phyloP scores from a whole-genome alignment of 1,139 yeast genomes.

The Wickerhamomyces sp. region DNA sequence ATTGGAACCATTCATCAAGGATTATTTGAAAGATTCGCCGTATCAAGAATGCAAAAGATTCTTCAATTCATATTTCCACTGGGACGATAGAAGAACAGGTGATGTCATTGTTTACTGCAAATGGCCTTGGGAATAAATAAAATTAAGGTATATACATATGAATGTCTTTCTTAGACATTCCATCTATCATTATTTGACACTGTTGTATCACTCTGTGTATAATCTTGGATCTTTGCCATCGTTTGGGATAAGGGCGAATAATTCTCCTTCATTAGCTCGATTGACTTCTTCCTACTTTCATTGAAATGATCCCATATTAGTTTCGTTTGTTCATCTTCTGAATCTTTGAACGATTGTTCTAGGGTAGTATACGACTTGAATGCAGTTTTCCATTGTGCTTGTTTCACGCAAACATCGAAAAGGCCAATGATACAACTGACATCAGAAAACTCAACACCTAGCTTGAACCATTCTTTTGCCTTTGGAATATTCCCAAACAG shows the following conservation, averaged over 20 bases:
- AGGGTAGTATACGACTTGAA: conserved; percentile 21
- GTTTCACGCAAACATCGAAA: conserved; percentile 45
- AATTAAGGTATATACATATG: conserved; percentile 1
- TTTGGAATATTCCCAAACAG: conserved; percentile 49
- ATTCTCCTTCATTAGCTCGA: conserved; percentile 13
- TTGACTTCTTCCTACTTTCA: conserved; percentile 12
- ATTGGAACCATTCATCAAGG: conserved; percentile 40
- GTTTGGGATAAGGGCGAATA: conserved; percentile 15
- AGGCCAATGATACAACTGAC: conserved; percentile 65
- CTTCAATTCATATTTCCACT: conserved; percentile 80
- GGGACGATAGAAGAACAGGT: conserved; percentile 81
- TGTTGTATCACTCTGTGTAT: not conserved
- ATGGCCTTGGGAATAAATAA: conserved; percentile 28
- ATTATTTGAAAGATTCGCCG: conserved; percentile 34
- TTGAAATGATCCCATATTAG: conserved; percentile 17
- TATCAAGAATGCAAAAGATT: conserved; percentile 49
- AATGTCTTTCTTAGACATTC: conserved; percentile 11
- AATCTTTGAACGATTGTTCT: conserved; percentile 9
- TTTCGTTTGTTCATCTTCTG: conserved; percentile 10
- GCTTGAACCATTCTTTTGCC: conserved; percentile 78
- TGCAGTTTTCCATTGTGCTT: conserved; percentile 23
- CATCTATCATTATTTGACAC: conserved; percentile 16
- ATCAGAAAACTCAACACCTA: conserved; percentile 66
- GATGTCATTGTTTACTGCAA: conserved; percentile 37
- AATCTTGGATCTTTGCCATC: conserved; percentile 9